Conservation (phyloP, 495 filamentous ascomycete genomes). For the Umbilicaria muhlenbergii region DNA sequence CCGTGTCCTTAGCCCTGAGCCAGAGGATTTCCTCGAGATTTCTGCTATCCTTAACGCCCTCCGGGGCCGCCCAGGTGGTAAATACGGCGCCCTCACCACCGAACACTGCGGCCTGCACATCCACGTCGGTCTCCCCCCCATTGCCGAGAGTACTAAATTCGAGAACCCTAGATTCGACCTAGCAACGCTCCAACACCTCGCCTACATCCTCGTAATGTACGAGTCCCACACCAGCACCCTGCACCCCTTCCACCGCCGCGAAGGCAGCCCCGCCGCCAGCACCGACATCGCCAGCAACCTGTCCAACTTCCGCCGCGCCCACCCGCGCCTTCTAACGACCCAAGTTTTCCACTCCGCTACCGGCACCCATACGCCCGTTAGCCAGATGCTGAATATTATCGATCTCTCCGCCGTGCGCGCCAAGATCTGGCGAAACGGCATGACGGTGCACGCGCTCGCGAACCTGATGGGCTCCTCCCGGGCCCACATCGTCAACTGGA, state of each 20-base stretch:
- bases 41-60: slow-evolving; percentile 1
- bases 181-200: slow-evolving; percentile 12
- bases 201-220: slow-evolving; percentile 13
- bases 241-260: slow-evolving; percentile 3
- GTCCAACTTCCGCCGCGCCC: not conserved
- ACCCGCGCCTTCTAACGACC: too few relatives aligned
- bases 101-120: slow-evolving; percentile 12
- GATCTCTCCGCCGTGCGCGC: too few relatives aligned
- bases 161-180: slow-evolving; percentile 5
- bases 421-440: slow-evolving; percentile 1
- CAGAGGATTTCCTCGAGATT: slow-evolving; percentile 5
- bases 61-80: not conserved
- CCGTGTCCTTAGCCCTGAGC: not conserved
- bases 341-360: too few relatives aligned
- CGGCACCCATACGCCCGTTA: too few relatives aligned
- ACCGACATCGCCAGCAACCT: not conserved
- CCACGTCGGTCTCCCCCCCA: slow-evolving; percentile 12
- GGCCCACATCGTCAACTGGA: slow-evolving; percentile 4
- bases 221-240: slow-evolving; percentile 6
- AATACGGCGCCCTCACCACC: not conserved
- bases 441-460: not conserved
- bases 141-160: not conserved
- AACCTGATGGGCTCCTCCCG: slow-evolving; percentile 6
- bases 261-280: not conserved
- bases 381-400: too few relatives aligned